Evolutionary conservation across 1,284 basidiomycete species (phyloP).

Genomic region (Apiotrichum mycotoxinovorans): DNA sequence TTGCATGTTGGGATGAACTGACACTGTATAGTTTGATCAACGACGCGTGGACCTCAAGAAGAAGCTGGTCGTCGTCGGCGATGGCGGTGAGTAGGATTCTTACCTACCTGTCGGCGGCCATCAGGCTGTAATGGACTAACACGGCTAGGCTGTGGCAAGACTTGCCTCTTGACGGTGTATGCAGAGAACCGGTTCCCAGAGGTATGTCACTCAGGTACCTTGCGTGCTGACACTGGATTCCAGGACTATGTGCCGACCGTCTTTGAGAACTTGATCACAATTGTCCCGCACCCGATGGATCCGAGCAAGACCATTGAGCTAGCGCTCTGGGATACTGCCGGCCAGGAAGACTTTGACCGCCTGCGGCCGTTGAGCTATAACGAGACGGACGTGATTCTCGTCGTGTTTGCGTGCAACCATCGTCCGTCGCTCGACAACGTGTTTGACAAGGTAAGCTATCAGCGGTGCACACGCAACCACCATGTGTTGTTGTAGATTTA

Average conservation of each 20-base stretch:
- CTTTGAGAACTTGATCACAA: slow-evolving; percentile 95
- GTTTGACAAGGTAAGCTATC: slow-evolving; percentile 68
- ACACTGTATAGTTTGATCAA: slow-evolving; percentile 9
- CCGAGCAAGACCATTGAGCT: slow-evolving; percentile 82
- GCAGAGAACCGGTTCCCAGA: slow-evolving; percentile 97
- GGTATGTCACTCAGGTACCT: slow-evolving; percentile 54
- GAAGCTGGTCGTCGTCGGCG: slow-evolving; percentile 78
- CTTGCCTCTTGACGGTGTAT: slow-evolving; percentile 59
- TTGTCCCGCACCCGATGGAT: slow-evolving; percentile 69
- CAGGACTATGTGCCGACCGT: slow-evolving; percentile 97
- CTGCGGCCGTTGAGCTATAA: slow-evolving; percentile 91
- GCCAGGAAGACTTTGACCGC: slow-evolving; percentile 97
- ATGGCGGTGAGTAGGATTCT: slow-evolving; percentile 19
- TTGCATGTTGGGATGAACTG: too few relatives aligned
- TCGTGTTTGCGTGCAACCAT: slow-evolving; percentile 96
- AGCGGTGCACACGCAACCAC: slow-evolving; percentile 12
- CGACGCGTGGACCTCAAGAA: slow-evolving; percentile 71
- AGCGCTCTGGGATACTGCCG: slow-evolving; percentile 96
- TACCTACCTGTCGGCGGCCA: too few relatives aligned
- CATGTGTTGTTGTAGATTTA: not conserved
- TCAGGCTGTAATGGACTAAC: not conserved
- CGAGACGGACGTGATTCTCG: slow-evolving; percentile 92
- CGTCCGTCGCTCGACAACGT: slow-evolving; percentile 92
- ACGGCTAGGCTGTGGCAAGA: slow-evolving; percentile 58
- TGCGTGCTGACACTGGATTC: not conserved